Conservation (phyloP, 768 basidiomycete species). For the Boletus rex-veris region DNA sequence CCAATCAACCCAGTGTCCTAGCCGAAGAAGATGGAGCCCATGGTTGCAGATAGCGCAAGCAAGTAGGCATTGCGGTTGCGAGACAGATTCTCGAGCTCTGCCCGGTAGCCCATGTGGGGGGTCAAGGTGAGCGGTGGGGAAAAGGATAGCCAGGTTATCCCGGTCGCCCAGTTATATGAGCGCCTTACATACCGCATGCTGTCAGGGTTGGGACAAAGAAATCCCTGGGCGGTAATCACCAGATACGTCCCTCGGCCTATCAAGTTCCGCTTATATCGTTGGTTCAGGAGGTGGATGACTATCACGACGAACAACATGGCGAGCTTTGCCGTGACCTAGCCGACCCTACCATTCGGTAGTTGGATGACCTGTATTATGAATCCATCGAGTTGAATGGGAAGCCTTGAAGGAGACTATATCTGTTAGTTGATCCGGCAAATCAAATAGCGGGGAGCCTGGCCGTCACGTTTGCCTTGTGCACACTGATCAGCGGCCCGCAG, state of each 20-base stretch:
- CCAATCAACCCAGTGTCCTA: constrained; percentile 52
- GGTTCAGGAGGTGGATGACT: neutral
- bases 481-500: too few relatives aligned
- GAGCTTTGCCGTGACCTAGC: neutral
- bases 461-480: too few relatives aligned
- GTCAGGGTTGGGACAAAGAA: neutral
- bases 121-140: neutral
- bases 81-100: constrained; percentile 21
- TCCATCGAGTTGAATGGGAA: neutral
- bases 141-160: neutral
- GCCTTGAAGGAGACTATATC: neutral
- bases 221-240: neutral
- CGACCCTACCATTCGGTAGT: neutral
- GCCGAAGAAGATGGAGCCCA: constrained; percentile 49
- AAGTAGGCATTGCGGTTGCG: constrained; percentile 44
- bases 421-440: too few relatives aligned
- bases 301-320: neutral
- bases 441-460: too few relatives aligned
- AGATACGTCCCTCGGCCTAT: neutral
- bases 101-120: constrained; percentile 25
- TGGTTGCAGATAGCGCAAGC: constrained; percentile 42
- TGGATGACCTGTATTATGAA: neutral
- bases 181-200: neutral
- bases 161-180: neutral
- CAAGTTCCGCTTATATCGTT: neutral